These are phyloP conservation scores for Neoboletus magnificus DNA, from an alignment of 768 basidiomycete genomes.

Conservation along the genomic window DNA sequence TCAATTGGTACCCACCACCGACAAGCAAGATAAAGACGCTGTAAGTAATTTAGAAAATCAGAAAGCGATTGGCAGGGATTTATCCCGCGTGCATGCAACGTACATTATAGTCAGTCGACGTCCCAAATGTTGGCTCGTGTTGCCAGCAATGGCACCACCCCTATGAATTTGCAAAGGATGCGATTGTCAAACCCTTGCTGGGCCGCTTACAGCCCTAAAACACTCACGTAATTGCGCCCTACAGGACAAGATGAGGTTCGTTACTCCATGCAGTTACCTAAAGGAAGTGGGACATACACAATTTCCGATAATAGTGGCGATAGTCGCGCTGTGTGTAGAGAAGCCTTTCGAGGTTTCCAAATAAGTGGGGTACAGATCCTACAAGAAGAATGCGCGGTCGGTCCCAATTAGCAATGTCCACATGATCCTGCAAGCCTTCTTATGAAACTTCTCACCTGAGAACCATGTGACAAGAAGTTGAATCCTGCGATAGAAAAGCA, in stretches of 20 bases:
- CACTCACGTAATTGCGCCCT: conserved; percentile 46
- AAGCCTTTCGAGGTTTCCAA: conserved; percentile 62
- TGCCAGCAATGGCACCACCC: conserved; percentile 73
- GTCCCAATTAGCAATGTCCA: background rate
- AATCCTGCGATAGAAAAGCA: conserved; percentile 43
- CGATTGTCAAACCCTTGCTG: background rate
- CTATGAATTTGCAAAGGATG: conserved; percentile 22
- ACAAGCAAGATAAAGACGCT: conserved; percentile 27
- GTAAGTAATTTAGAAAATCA: background rate
- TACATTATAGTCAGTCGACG: conserved; percentile 76
- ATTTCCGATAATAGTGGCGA: conserved; percentile 81
- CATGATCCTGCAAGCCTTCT: background rate
- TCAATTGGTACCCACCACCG: conserved; percentile 17
- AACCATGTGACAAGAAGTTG: conserved; percentile 77
- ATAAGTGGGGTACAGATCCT: conserved; percentile 82
- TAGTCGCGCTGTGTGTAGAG: conserved; percentile 52
- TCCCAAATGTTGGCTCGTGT: conserved; percentile 70
- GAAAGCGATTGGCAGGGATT: background rate
- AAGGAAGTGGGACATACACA: conserved; percentile 39
- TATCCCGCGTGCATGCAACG: background rate
- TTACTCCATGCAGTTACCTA: background rate
- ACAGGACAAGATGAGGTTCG: background rate
- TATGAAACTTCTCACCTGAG: conserved; percentile 40
- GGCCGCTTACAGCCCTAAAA: conserved; percentile 5
- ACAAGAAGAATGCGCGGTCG: background rate